These are phyloP conservation scores for Ogataea paradorogensis DNA, from an alignment of 805 yeast genomes.

Conservation along the genomic window DNA sequence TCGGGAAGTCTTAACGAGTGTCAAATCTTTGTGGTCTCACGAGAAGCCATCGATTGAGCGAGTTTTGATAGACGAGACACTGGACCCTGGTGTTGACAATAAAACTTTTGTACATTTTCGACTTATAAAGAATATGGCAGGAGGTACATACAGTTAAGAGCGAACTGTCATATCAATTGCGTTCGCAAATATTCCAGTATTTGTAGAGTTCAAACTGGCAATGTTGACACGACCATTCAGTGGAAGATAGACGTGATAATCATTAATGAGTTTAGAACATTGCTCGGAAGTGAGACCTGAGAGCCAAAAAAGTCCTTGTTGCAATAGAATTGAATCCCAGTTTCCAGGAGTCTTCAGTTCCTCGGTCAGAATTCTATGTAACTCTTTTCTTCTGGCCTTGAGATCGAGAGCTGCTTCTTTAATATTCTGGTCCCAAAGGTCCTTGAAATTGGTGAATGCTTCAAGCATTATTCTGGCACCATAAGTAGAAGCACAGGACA, in stretches of 20 bases:
- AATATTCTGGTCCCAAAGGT: constrained; percentile 39
- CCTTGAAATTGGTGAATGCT: constrained; percentile 29
- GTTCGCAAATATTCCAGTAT: constrained; percentile 37
- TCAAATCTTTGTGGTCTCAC: neutral
- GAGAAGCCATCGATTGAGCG: neutral
- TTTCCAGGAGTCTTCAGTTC: constrained; percentile 42
- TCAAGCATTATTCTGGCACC: constrained; percentile 42
- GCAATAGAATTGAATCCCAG: constrained; percentile 38
- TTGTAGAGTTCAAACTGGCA: constrained; percentile 41
- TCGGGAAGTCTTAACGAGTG: neutral
- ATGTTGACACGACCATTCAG: constrained; percentile 42
- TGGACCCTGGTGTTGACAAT: neutral
- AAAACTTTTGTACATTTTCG: neutral
- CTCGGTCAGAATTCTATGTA: constrained; percentile 30
- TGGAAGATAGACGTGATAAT: constrained; percentile 40
- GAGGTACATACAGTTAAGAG: neutral
- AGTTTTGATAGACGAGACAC: neutral
- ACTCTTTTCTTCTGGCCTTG: constrained; percentile 31
- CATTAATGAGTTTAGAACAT: constrained; percentile 31
- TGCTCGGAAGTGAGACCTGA: constrained; percentile 39
- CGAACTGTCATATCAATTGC: constrained; percentile 30
- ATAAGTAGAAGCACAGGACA: constrained; percentile 46
- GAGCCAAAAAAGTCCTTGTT: constrained; percentile 45
- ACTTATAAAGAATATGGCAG: neutral
- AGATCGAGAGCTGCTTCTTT: constrained; percentile 33